Percentiles rank a stretch among this genome's conserved stretches.
Conservation (phyloP, 2,329 filamentous ascomycete genomes). For the Ophiosphaerella narmari region DNA sequence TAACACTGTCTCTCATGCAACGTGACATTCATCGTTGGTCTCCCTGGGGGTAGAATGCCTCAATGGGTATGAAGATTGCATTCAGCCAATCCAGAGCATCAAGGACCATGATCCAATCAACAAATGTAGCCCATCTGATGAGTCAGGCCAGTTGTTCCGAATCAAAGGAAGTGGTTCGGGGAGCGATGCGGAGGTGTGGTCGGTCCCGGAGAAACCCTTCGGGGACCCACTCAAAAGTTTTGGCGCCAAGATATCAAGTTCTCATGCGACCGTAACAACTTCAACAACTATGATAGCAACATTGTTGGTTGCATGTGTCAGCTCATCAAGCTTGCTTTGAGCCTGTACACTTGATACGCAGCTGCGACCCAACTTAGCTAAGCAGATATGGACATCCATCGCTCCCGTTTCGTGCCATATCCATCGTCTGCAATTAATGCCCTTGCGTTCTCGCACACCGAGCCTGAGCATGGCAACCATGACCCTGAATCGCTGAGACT, state of each 20-base stretch:
- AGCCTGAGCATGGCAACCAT: slow-evolving; percentile 41
- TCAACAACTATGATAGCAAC: slow-evolving; percentile 19
- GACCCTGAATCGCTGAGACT: slow-evolving; percentile 70
- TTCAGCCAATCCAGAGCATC: too few relatives aligned
- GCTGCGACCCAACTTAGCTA: neutral
- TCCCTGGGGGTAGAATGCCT: too few relatives aligned
- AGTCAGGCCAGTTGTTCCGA: neutral
- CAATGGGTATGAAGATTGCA: too few relatives aligned
- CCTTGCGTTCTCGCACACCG: slow-evolving; percentile 83
- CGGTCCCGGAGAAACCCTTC: slow-evolving; percentile 6
- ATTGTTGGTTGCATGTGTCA: slow-evolving; percentile 20
- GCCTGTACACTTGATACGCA: slow-evolving; percentile 1
- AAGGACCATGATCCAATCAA: too few relatives aligned
- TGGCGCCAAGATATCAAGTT: slow-evolving; percentile 13
- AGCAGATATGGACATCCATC: slow-evolving; percentile 84
- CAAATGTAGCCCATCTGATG: too few relatives aligned
- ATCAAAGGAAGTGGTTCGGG: neutral
- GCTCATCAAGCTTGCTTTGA: slow-evolving; percentile 15
- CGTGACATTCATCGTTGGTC: too few relatives aligned
- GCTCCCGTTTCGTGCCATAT: slow-evolving; percentile 93
- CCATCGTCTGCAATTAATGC: slow-evolving; percentile 91
- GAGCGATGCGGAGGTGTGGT: slow-evolving; percentile 11
- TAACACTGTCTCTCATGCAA: too few relatives aligned
- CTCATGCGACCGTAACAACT: slow-evolving; percentile 8
- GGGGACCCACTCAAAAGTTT: slow-evolving; percentile 16